Base-by-base conservation (phyloP, 2,329 filamentous ascomycete genomes). In the Phyllosticta ampelicida region DNA sequence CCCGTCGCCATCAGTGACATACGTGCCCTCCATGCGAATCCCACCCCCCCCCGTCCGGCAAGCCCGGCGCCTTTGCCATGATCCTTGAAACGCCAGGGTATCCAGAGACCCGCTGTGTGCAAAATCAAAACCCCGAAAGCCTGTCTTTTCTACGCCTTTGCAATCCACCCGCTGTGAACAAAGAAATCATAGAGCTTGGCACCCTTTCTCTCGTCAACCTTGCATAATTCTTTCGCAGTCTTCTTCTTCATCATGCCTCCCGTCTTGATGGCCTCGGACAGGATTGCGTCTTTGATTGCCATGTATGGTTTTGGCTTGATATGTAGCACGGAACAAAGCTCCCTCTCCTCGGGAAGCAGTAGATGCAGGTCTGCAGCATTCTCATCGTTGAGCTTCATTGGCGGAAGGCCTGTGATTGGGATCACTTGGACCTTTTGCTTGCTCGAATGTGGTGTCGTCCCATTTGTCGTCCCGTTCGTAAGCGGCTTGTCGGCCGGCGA, bases 241-340 rank as follows among this genome's bases (percentile, higher is more conserved):
- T 96, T 97, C 80, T 94, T 96, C 78, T 96, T 97, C 8, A 99
- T 75, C 11, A 80, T 82, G 0, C 94, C 94, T 60, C 94, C 92
- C 60, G 86, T 85, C 74, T 92, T 94, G 70, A 96, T 82, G 0
- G 92, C 89, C 70, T 97, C 92, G 66, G 89, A 89, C 55, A 97
- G 74, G n/a, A 97, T 78, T 61, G 88, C 85, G 70, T 96, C 90
- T 73, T 99, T 99, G 73, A 97, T 90, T 68, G 90, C 90, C 5
- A 96, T 74, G 71, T 96, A 99, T 1, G 94, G 89, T 75, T 99
- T 99, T 0, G 94, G 94, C 71, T 94, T 87, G 55, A 99, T 75
- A 49, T 90, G 83, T 13, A 95, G 80, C 48, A 87, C 80, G 65
- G 89, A 88, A 75, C 94, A 99, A 0, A 99, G 76, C 66, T 95